These are phyloP conservation scores for Xylaria sp. DNA, from an alignment of 2,329 filamentous ascomycete species.

Conservation along the genomic window DNA sequence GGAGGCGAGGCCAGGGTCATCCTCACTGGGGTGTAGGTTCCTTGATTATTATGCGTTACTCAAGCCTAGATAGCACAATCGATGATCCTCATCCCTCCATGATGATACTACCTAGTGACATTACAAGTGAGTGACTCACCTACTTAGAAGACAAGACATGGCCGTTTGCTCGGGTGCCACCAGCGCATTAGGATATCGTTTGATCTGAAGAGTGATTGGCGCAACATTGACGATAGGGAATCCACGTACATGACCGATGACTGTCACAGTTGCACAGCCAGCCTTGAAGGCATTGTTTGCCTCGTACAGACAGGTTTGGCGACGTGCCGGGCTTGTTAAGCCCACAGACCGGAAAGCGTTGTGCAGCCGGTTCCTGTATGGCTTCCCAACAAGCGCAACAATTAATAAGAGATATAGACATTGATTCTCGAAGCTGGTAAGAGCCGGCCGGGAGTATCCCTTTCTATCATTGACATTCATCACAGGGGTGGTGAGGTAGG, in stretches of 20 bases:
- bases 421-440: too few species aligned
- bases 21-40: slow-evolving; percentile 10
- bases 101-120: background rate
- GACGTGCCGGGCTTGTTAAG: background rate
- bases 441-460: too few species aligned
- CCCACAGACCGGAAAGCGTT: background rate
- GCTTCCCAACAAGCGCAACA: background rate
- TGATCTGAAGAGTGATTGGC: background rate
- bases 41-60: slow-evolving; percentile 15
- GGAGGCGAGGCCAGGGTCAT: slow-evolving; percentile 5
- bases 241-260: background rate
- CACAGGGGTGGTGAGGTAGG: too few species aligned
- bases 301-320: background rate
- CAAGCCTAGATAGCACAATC: slow-evolving; percentile 13
- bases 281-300: background rate
- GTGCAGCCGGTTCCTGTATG: background rate
- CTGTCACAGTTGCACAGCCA: background rate
- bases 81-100: slow-evolving; percentile 8
- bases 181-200: background rate
- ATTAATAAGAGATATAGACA: background rate
- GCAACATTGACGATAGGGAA: background rate
- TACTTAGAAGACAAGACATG: background rate
- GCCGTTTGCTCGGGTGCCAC: background rate
- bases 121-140: background rate
- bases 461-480: too few species aligned